These are phyloP conservation scores for Hymenotorrendiella dingleyae DNA, from an alignment of 2,329 filamentous ascomycete genomes.

Conservation along the genomic window DNA sequence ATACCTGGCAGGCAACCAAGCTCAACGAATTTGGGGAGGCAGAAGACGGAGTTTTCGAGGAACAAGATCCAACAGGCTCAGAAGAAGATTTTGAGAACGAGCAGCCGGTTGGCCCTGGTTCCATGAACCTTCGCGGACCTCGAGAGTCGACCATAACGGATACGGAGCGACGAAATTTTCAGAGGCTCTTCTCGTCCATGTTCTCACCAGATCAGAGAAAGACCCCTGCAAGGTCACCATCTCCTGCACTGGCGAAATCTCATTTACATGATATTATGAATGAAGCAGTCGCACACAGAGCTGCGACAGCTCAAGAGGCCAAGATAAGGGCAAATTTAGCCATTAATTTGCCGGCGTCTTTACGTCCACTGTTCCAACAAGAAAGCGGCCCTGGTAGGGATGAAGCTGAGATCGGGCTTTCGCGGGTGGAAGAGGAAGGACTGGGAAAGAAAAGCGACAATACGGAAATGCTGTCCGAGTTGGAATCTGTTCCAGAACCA, in stretches of 20 bases:
- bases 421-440: background rate
- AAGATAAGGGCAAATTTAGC: slow-evolving; percentile 18
- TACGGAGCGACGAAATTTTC: slow-evolving; percentile 43
- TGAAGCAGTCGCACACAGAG: slow-evolving; percentile 7
- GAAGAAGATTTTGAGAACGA: slow-evolving; percentile 8
- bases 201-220: slow-evolving; percentile 32
- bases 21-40: slow-evolving; percentile 9
- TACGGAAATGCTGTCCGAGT: too few species aligned
- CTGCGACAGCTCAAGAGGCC: slow-evolving; percentile 12
- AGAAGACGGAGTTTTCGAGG: slow-evolving; percentile 4
- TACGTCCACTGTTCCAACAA: slow-evolving; percentile 27
- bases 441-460: background rate
- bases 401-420: background rate
- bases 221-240: background rate
- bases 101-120: slow-evolving; percentile 16
- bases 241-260: slow-evolving; percentile 10
- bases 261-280: slow-evolving; percentile 20
- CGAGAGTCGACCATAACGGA: slow-evolving; percentile 50
- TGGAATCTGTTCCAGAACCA: slow-evolving; percentile 8
- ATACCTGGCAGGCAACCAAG: background rate
- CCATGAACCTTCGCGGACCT: slow-evolving; percentile 15
- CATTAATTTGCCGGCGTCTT: slow-evolving; percentile 26
- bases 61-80: slow-evolving; percentile 3
- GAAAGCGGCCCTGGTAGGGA: slow-evolving; percentile 22
- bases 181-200: slow-evolving; percentile 54